Evolutionary conservation across 352 stramenopile genomes (phyloP), one percentile per base, ranked within the genome.

Genomic region (Phytophthora cactorum): DNA sequence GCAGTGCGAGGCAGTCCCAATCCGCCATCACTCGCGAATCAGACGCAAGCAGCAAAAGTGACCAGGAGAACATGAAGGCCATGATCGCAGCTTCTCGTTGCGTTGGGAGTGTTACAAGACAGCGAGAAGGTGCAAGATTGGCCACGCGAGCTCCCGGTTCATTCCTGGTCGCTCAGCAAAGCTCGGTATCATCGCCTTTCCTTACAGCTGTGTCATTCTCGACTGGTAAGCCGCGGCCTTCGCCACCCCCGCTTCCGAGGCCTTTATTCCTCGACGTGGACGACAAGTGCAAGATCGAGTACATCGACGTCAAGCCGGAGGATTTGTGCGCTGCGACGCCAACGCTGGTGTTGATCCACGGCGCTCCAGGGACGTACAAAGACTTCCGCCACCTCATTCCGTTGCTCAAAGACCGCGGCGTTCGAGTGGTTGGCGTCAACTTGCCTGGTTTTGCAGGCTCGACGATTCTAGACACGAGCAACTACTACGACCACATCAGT

Each of bases 371-470:
- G 5, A 89, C 78, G 22, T 90, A 88, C 66, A 45, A 55, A 8
- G 83, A 92, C 63, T 93, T 88, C 44, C 81, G 80, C 4, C 77
- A 91, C 65, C 58, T 93, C 32, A 81, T 91, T 34, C 82, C 82
- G 14, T 57, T 79, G 25, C 69, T 91, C 15, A 66, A 77, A 51
- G 59, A 69, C 27, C 61, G 70, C 1, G 54, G 75, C 7, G 72
- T 79, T 22, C 83, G 84, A 4, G 76, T 93, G 10, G 41, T 93
- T 6, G 81, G 70, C 12, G 52, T 93, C 52, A 89, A 91, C 31
- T 58, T 91, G 28, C 81, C 85, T 0, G 85, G 85, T 1, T 91
- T 88, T 34, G 85, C 79, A 4, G 70, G 74, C 22, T 87, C 78
- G 4, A 60, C 66, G 3, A 66, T 74, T 8, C 52, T 87, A 32